phyloP scores from a whole-genome alignment of 345 rosid genomes.

The Salix caprea region DNA sequence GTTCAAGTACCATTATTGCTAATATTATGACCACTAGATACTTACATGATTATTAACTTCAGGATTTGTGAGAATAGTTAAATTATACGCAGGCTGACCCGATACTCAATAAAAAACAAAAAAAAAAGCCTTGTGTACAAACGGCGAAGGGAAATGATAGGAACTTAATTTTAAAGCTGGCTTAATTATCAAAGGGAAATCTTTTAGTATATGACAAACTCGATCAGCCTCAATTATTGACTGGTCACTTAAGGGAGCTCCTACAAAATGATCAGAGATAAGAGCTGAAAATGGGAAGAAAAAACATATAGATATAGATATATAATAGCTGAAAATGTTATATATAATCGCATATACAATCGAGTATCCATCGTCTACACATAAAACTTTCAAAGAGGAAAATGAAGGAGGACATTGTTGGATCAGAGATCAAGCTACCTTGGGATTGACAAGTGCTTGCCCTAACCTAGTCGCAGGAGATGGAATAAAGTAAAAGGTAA shows the following conservation, averaged over 20 bases:
- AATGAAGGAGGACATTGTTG: background rate
- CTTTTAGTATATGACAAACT: background rate
- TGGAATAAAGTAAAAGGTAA: conserved; percentile 48
- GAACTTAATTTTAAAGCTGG: background rate
- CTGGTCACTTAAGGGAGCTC: too few species aligned
- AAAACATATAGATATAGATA: too few species aligned
- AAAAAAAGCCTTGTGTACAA: background rate
- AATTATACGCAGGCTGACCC: too few species aligned
- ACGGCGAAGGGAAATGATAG: background rate
- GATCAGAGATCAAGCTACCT: background rate
- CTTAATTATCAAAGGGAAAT: background rate
- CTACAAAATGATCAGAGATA: too few species aligned
- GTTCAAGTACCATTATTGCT: rapidly evolving
- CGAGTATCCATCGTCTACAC: background rate
- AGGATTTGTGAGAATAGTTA: rapidly evolving
- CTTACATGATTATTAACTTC: rapidly evolving
- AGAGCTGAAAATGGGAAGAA: too few species aligned
- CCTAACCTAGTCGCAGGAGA: background rate
- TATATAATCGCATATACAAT: too few species aligned
- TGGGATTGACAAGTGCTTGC: background rate
- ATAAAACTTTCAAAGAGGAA: background rate
- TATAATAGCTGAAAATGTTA: too few species aligned
- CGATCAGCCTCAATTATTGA: too few species aligned
- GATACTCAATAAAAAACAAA: background rate
- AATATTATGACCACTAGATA: rapidly evolving